Evolutionary conservation across 2,329 filamentous ascomycete genomes (phyloP), one percentile per base, ranked within the genome.

Genomic region (Penicillium sp.): DNA sequence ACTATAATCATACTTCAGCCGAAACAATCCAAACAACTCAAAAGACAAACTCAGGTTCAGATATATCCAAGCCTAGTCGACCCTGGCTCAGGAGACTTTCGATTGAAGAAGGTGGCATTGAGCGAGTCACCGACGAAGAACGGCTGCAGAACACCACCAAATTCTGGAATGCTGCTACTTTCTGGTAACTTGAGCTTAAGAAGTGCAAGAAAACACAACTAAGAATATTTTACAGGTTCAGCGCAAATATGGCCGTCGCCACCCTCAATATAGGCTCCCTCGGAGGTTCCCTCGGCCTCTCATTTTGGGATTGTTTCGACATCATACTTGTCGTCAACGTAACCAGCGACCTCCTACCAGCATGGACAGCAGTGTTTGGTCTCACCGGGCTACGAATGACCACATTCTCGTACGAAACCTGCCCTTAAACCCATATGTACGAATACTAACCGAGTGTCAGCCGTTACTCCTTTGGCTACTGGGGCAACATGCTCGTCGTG

Each of bases 401-500:
- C 14, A 73, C 67, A 0, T 73, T 73, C 45, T 66, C 63, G 62
- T 66, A 43, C 14, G 63, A 49, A 24, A 40, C n/a, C n/a, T 52
- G 16, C 2, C 16, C 7, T 31, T 9, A 4, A 16, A 13, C 21
- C 21, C 6, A 34, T 11, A 34, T n/a, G 2, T n/a, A 34, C 32
- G 11, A 36, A n/a, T 7, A 38, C 34, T 38, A 2, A 43, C 24
- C 16, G 10, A 16, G 5, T 8, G 2, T 8, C 18, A 70, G 68
- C 13, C 63, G 72, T 32, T 74, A 73, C 54, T 74, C 71, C 3
- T 75, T 74, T 54, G 71, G 71, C 38, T 73, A 73, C 34, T 75
- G 71, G 71, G 71, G 71, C 3, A 74, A 72, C 31, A 59, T 73
- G 16, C 63, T 73, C 3, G 69, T 73, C 2, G 69, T 75, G 1